Conservation (phyloP, 2,329 filamentous ascomycete genomes). For the Emmonsia crescens region DNA sequence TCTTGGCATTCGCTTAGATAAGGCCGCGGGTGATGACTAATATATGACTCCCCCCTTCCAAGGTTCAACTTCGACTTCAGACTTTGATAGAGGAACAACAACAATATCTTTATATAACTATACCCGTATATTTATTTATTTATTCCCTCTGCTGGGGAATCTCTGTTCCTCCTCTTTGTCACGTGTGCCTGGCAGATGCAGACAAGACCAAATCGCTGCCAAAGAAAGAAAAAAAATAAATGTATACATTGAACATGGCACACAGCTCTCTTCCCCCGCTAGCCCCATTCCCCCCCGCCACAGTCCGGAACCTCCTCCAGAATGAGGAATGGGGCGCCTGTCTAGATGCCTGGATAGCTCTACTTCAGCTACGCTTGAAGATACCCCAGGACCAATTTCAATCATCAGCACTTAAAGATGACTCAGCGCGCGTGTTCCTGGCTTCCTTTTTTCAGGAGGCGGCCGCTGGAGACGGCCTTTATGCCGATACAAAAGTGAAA, state of each 20-base stretch:
- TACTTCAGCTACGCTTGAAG: slow-evolving; percentile 55
- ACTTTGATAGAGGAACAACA: not conserved
- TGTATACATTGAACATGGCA: not conserved
- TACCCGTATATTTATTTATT: not conserved
- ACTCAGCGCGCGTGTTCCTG: slow-evolving; percentile 54
- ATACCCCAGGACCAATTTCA: slow-evolving; percentile 48
- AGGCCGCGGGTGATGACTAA: slow-evolving; percentile 17
- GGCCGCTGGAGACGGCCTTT: slow-evolving; percentile 17
- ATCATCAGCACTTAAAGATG: slow-evolving; percentile 42
- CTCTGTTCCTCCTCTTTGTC: not conserved
- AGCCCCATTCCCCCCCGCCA: slow-evolving; percentile 62
- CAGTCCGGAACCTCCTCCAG: slow-evolving; percentile 55
- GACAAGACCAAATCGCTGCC: not conserved
- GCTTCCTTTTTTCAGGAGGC: slow-evolving; percentile 53
- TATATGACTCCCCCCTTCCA: not conserved
- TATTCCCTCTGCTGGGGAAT: not conserved
- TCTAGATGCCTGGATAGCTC: slow-evolving; percentile 62
- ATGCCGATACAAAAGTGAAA: slow-evolving; percentile 28
- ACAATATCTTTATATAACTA: not conserved
- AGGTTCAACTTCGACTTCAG: not conserved
- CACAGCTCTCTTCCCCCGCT: slow-evolving; percentile 50
- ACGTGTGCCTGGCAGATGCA: not conserved
- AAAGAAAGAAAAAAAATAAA: not conserved
- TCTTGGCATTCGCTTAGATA: slow-evolving; percentile 22
- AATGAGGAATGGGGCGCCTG: slow-evolving; percentile 66